Conservation (phyloP, 2,329 filamentous ascomycete species). For the Thielaviopsis ethacetica region DNA sequence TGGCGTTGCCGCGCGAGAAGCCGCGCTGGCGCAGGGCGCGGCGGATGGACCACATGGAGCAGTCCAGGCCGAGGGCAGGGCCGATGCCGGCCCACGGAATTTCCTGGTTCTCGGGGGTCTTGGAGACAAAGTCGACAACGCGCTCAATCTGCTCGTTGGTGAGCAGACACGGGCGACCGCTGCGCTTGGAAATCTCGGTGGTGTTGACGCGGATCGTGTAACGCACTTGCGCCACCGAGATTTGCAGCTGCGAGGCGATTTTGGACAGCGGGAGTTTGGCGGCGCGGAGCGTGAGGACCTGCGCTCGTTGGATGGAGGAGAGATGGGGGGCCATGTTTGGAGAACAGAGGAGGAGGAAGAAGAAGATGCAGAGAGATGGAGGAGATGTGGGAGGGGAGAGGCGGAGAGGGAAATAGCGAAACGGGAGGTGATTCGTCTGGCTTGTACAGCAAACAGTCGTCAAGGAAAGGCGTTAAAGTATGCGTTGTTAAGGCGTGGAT, state of each 20-base stretch:
- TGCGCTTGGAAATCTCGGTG: slow-evolving; percentile 6
- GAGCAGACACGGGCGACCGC: slow-evolving; percentile 8
- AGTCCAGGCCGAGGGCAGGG: slow-evolving; percentile 9
- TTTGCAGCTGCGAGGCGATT: slow-evolving; percentile 8
- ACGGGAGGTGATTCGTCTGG: too few relatives aligned
- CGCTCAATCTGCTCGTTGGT: slow-evolving; percentile 10
- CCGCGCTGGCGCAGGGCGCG: slow-evolving; percentile 7
- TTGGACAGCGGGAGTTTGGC: slow-evolving; percentile 9
- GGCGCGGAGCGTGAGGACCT: slow-evolving; percentile 9
- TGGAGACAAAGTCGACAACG: slow-evolving; percentile 9
- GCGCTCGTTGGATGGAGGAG: slow-evolving; percentile 10
- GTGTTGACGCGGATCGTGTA: slow-evolving; percentile 11
- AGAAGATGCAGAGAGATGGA: not conserved
- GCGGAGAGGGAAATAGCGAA: not conserved
- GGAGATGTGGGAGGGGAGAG: not conserved
- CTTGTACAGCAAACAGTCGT: not conserved
- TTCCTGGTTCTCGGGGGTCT: slow-evolving; percentile 6
- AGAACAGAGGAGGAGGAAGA: not conserved
- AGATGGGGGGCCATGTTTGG: slow-evolving; percentile 10
- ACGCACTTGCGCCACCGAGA: slow-evolving; percentile 9
- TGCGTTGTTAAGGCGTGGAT: not conserved
- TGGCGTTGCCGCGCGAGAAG: slow-evolving; percentile 8
- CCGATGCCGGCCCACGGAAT: slow-evolving; percentile 11
- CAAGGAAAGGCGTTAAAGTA: not conserved
- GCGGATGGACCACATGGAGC: slow-evolving; percentile 9